A percentile compares a stretch with the other conserved stretches of the same genome.
phyloP scores from a whole-genome alignment of 2,329 filamentous ascomycete species.

The Trichoderma sp. region DNA sequence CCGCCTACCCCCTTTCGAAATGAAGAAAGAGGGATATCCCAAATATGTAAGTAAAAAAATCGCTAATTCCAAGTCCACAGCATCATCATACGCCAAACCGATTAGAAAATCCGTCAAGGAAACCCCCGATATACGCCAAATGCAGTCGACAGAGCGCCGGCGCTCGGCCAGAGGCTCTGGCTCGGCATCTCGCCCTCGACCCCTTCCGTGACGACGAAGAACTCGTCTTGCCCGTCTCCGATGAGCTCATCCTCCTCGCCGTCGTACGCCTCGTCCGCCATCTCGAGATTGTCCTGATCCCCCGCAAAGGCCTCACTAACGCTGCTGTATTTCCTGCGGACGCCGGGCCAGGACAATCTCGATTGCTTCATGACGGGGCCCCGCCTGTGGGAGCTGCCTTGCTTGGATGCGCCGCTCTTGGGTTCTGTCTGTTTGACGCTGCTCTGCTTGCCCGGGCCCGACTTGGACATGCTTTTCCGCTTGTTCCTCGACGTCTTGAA shows the following conservation, averaged over 20 bases:
- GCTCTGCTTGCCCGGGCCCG: slow-evolving; percentile 18
- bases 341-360: slow-evolving; percentile 33
- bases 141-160: slow-evolving; percentile 4
- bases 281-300: slow-evolving; percentile 24
- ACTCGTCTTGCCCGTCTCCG: slow-evolving; percentile 33
- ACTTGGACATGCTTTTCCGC: slow-evolving; percentile 24
- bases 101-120: not conserved
- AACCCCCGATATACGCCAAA: slow-evolving; percentile 17
- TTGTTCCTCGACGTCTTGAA: slow-evolving; percentile 38
- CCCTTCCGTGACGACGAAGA: slow-evolving; percentile 39
- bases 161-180: slow-evolving; percentile 10
- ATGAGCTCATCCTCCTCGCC: slow-evolving; percentile 6
- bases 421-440: not conserved
- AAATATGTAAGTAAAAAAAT: not conserved
- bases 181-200: slow-evolving; percentile 1
- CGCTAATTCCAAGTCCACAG: not conserved
- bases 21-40: not conserved
- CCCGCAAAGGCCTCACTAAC: slow-evolving; percentile 40
- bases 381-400: not conserved
- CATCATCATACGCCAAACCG: not conserved
- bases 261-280: not conserved
- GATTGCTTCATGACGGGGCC: slow-evolving; percentile 30
- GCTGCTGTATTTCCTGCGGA: slow-evolving; percentile 34
- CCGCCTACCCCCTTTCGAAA: too few species aligned
- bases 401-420: not conserved